These are phyloP conservation scores for Stygiomarasmius scandens DNA, from an alignment of 1,284 basidiomycete species.

Conservation along the genomic window DNA sequence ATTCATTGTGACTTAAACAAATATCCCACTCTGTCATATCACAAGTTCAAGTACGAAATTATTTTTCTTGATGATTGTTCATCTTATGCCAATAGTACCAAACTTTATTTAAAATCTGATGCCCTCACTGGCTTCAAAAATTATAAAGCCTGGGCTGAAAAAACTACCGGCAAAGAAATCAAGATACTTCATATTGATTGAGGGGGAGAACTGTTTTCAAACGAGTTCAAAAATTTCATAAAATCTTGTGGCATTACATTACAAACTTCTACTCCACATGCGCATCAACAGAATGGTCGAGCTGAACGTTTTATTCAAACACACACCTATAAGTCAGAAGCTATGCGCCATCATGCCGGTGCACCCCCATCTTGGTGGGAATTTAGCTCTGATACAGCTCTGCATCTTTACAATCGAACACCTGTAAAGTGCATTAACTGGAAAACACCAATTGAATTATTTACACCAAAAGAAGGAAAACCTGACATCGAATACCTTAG, in stretches of 20 bases:
- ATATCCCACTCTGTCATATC: constrained; percentile 23
- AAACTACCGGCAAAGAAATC: constrained; percentile 3
- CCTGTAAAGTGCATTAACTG: neutral
- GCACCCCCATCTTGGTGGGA: constrained; percentile 29
- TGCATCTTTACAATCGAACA: constrained; percentile 13
- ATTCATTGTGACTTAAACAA: constrained; percentile 30
- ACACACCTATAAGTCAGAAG: constrained; percentile 17
- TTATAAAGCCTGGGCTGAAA: neutral
- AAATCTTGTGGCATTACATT: constrained; percentile 8
- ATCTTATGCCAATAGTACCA: constrained; percentile 17
- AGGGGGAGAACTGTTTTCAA: constrained; percentile 14
- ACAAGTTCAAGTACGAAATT: constrained; percentile 27
- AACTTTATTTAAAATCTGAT: constrained; percentile 8
- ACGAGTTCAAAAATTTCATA: neutral
- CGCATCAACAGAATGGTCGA: constrained; percentile 16
- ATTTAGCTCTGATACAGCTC: constrained; percentile 22
- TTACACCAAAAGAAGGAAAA: neutral
- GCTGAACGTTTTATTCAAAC: constrained; percentile 12
- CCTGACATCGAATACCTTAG: constrained; percentile 22
- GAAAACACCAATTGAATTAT: constrained; percentile 5
- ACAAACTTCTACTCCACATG: constrained; percentile 5
- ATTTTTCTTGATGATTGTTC: constrained; percentile 33
- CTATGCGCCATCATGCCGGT: constrained; percentile 24
- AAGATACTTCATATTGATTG: constrained; percentile 10
- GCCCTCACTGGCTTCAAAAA: constrained; percentile 4